Evolutionary conservation across 1,284 basidiomycete genomes (phyloP).

Genomic region (Boletus semigastroideus): DNA sequence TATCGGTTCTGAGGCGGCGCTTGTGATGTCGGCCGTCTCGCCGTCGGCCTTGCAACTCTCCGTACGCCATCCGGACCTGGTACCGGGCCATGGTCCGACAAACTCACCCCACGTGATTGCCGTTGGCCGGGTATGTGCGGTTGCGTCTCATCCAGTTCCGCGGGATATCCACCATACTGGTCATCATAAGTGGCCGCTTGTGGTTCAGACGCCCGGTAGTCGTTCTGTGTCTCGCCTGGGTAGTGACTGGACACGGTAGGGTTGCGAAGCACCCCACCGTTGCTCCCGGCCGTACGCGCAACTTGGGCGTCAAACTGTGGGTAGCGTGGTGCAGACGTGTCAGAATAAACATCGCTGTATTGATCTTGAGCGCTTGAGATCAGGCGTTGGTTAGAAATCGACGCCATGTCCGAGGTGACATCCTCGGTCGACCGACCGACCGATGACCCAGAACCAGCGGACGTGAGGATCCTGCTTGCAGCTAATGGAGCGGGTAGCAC

Average conservation of each 20-base stretch:
- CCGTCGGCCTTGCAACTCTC: conserved; percentile 58
- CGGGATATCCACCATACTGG: conserved; percentile 33
- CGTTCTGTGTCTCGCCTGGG: conserved; percentile 53
- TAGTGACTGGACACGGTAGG: conserved; percentile 39
- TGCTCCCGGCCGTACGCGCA: conserved; percentile 38
- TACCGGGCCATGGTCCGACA: conserved; percentile 80
- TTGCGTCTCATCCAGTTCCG: conserved; percentile 40
- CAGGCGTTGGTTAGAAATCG: conserved; percentile 58
- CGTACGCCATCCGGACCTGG: conserved; percentile 74
- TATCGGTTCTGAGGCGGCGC: conserved; percentile 68
- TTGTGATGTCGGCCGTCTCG: conserved; percentile 57
- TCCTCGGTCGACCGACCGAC: conserved; percentile 70
- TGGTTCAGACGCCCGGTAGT: conserved; percentile 43
- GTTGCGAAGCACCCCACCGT: conserved; percentile 43
- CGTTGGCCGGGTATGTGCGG: conserved; percentile 28
- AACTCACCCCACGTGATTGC: conserved; percentile 61
- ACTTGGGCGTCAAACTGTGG: conserved; percentile 44
- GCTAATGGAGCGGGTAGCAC: conserved; percentile 71
- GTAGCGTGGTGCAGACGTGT: conserved; percentile 26
- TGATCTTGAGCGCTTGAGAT: conserved; percentile 53
- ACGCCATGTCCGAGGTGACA: conserved; percentile 50
- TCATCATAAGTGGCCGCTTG: conserved; percentile 40
- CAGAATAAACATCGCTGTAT: conserved; percentile 40
- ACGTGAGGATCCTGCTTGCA: conserved; percentile 48
- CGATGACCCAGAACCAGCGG: conserved; percentile 48